phyloP scores from a whole-genome alignment of 176 grass and related monocot genomes.

The Olyra latifolia region DNA sequence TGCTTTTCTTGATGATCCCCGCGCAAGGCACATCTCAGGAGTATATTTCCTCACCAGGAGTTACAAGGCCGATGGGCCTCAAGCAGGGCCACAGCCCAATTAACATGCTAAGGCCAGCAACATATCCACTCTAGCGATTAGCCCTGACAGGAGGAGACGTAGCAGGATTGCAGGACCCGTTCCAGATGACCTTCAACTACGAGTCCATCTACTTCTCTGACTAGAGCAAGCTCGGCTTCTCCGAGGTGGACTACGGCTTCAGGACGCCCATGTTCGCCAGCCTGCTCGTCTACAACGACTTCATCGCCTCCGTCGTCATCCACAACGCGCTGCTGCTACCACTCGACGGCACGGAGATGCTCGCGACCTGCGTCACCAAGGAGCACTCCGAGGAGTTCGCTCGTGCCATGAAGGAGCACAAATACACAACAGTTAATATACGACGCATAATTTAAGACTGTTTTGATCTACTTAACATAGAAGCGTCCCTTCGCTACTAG shows the following conservation, averaged over 20 bases:
- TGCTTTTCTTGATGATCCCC: too few relatives aligned
- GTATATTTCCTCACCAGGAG: too few relatives aligned
- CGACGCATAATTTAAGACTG: too few relatives aligned
- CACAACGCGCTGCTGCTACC: constrained; percentile 75
- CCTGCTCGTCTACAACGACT: constrained; percentile 73
- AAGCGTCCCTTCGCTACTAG: too few relatives aligned
- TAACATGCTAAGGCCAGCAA: too few relatives aligned
- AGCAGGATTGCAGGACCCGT: constrained; percentile 60
- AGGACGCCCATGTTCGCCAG: constrained; percentile 64
- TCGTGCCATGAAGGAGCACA: constrained; percentile 50
- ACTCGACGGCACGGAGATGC: constrained; percentile 62
- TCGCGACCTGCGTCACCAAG: constrained; percentile 76
- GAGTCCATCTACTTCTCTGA: constrained; percentile 76
- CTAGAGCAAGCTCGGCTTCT: constrained; percentile 86
- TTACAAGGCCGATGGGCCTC: too few relatives aligned
- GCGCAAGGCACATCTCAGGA: too few relatives aligned
- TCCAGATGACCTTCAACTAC: constrained; percentile 82
- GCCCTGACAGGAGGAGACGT: constrained; percentile 56
- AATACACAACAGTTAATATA: too few relatives aligned
- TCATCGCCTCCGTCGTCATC: constrained; percentile 74
- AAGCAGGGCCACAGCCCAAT: too few relatives aligned
- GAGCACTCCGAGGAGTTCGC: constrained; percentile 63
- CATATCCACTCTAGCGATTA: too few relatives aligned
- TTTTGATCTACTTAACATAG: too few relatives aligned
- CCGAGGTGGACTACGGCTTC: constrained; percentile 72